Evolutionary conservation across 2,329 filamentous ascomycete species (phyloP), one percentile per base, ranked within the genome.

Genomic region (Knoxdaviesia capensis): DNA sequence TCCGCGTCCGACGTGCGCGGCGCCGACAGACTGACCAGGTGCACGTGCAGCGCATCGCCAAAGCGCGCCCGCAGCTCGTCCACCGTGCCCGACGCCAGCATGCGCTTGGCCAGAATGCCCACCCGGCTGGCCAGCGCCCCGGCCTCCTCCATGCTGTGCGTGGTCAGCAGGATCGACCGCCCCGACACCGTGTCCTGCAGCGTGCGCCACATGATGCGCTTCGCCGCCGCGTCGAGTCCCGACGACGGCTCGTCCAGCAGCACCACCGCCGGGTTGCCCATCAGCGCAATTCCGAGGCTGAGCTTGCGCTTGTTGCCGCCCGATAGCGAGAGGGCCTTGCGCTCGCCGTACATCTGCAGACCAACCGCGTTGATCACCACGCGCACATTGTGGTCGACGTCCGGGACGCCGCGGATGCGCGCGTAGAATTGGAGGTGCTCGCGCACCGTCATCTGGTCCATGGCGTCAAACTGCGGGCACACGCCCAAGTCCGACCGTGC

Each of bases 261-360:
- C 1, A 96, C 64, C 0, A 94, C 86, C 0, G 77, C 74, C 0
- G 87, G 87, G 51, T 94, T 93, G 4, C 87, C 88, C 71, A 94
- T 93, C 1, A 96, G 63, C 0, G 88, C 87, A 43, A 94, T 93
- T 3, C 81, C 87, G 0, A 94, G 69, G 11, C 76, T 84, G 1
- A 96, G 64, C 58, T 94, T 96, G n/a, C 87, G 70, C 62, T 92
- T 92, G 61, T 94, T 94, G 31, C 88, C 88, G 6, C 88, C 87
- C 0, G 81, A 88, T 0, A 94, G 68, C 38, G 81, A 80, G 43
- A 71, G 68, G 0, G 83, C 87, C 69, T 88, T 84, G 30, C 85
- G 73, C 6, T 73, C 66, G 3, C 71, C 64, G 59, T 86, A 93
- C 0, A 70, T 66, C 6, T 68, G 60, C 0, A 94, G 66, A 0